These are phyloP conservation scores for Pythium oligandrum DNA, from an alignment of 352 stramenopile genomes.

Conservation along the genomic window DNA sequence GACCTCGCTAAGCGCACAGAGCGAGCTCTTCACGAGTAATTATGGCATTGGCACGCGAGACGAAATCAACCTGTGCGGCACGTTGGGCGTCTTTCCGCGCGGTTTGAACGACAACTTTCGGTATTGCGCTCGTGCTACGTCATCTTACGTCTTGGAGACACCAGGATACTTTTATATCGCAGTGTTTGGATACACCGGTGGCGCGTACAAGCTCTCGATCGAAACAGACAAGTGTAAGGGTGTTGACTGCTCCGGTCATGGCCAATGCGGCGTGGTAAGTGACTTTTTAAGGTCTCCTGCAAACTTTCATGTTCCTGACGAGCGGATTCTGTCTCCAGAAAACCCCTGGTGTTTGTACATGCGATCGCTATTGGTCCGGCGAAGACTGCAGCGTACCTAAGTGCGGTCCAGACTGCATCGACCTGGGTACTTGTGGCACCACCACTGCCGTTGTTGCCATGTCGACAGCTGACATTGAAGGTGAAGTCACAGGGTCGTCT, in stretches of 20 bases:
- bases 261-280: conserved; percentile 48
- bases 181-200: conserved; percentile 47
- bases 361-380: conserved; percentile 69
- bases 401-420: conserved; percentile 66
- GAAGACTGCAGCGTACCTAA: conserved; percentile 68
- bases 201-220: conserved; percentile 33
- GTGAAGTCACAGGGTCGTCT: too few relatives aligned
- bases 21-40: conserved; percentile 51
- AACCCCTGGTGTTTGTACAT: conserved; percentile 53
- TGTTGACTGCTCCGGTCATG: conserved; percentile 55
- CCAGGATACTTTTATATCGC: conserved; percentile 71
- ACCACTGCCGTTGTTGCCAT: neutral
- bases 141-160: conserved; percentile 44
- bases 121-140: conserved; percentile 44
- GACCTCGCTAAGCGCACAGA: conserved; percentile 40
- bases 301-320: conserved; percentile 22
- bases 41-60: conserved; percentile 30
- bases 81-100: conserved; percentile 55
- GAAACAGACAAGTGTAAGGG: conserved; percentile 64
- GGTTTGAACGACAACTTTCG: conserved; percentile 52
- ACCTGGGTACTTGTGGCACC: conserved; percentile 42
- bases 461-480: neutral
- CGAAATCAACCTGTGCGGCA: conserved; percentile 66
- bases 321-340: too few relatives aligned
- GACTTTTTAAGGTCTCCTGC: conserved; percentile 1